phyloP scores from a whole-genome alignment of 106 monocot genomes.

The Dioscorea zingiberensis region DNA sequence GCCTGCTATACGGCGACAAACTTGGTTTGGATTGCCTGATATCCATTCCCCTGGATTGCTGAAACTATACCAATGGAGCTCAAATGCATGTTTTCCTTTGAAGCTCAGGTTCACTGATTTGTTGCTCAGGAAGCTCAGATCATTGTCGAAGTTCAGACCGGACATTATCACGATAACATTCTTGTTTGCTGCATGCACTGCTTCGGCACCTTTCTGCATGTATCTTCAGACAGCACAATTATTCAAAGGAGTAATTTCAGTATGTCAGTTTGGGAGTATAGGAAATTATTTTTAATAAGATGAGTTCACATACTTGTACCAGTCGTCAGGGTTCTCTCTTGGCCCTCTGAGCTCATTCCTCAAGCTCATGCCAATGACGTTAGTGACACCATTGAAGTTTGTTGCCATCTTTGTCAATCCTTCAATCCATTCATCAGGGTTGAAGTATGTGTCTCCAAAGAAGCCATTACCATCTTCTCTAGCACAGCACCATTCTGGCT shows the following conservation, averaged over 20 bases:
- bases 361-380: constrained; percentile 73
- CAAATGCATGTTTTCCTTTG: constrained; percentile 44
- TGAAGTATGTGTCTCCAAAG: constrained; percentile 66
- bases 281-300: neutral
- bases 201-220: constrained; percentile 69
- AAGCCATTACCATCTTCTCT: constrained; percentile 56
- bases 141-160: constrained; percentile 57
- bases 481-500: constrained; percentile 81
- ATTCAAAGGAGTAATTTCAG: neutral
- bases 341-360: constrained; percentile 67
- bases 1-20: constrained; percentile 28
- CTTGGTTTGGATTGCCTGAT: constrained; percentile 49
- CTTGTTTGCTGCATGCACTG: constrained; percentile 57
- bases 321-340: constrained; percentile 34
- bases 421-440: constrained; percentile 46
- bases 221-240: constrained; percentile 22
- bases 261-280: neutral
- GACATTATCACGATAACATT: constrained; percentile 61
- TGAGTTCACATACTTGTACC: constrained; percentile 37
- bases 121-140: constrained; percentile 37
- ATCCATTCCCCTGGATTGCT: constrained; percentile 38
- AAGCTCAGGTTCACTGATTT: constrained; percentile 34
- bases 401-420: constrained; percentile 61
- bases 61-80: constrained; percentile 77
- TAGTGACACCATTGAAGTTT: constrained; percentile 24